These are phyloP conservation scores for Butyriboletus appendiculatus DNA, from an alignment of 1,284 basidiomycete genomes.

Conservation along the genomic window DNA sequence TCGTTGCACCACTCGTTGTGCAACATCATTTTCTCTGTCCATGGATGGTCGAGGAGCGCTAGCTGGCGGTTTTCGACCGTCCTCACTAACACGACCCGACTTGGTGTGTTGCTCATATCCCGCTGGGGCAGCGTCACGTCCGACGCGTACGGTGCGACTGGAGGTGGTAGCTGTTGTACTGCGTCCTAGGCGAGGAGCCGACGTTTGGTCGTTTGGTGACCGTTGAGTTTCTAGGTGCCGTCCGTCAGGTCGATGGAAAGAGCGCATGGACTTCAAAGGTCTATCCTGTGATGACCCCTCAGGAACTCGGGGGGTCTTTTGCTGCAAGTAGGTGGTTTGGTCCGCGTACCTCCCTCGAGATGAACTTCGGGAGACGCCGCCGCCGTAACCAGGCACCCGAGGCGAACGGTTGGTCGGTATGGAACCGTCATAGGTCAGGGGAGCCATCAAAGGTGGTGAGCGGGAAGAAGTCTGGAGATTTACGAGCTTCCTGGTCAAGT, in stretches of 20 bases:
- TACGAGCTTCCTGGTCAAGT: conserved; percentile 58
- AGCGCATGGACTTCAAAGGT: conserved; percentile 51
- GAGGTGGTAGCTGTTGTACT: conserved; percentile 24
- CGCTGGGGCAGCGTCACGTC: conserved; percentile 14
- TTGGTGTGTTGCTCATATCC: conserved; percentile 24
- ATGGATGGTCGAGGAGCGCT: conserved; percentile 22
- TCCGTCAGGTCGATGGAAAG: conserved; percentile 52
- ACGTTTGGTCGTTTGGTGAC: conserved; percentile 32
- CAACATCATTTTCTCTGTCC: conserved; percentile 26
- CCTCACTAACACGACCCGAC: conserved; percentile 29
- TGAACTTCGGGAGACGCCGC: conserved; percentile 23
- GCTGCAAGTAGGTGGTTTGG: conserved; percentile 23
- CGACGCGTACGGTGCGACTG: conserved; percentile 16
- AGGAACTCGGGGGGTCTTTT: conserved; percentile 19
- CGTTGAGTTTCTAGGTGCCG: conserved; percentile 33
- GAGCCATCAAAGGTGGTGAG: conserved; percentile 16
- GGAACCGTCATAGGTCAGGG: conserved; percentile 8
- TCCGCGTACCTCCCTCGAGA: conserved; percentile 25
- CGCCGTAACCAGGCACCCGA: conserved; percentile 9
- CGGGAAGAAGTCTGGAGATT: conserved; percentile 43
- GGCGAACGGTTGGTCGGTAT: conserved; percentile 8
- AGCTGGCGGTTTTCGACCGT: conserved; percentile 24
- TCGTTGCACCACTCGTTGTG: conserved; percentile 27
- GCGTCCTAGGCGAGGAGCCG: conserved; percentile 37
- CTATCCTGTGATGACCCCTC: conserved; percentile 32